Evolutionary conservation across 1,284 basidiomycete genomes (phyloP).

Genomic region (Ustilago loliicola): DNA sequence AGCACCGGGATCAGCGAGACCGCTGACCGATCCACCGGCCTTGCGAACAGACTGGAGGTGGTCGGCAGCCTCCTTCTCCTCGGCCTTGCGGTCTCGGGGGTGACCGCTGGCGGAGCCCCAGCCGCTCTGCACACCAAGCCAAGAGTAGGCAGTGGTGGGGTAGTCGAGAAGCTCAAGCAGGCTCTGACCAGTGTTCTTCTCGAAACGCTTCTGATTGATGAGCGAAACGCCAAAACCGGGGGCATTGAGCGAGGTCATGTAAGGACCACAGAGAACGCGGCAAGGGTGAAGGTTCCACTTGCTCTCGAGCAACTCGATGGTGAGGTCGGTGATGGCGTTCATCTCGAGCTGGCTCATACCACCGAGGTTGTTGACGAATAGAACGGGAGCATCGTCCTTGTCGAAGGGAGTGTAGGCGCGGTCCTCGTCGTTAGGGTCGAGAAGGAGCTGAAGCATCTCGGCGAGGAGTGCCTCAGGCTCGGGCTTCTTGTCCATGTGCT

Average conservation of each 20-base stretch:
- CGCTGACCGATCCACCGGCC: conserved; percentile 64
- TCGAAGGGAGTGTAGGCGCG: conserved; percentile 71
- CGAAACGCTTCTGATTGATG: conserved; percentile 72
- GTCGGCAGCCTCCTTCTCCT: conserved; percentile 64
- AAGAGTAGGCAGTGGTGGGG: conserved; percentile 71
- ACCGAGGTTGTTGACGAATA: conserved; percentile 76
- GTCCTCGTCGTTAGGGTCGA: conserved; percentile 72
- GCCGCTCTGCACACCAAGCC: conserved; percentile 71
- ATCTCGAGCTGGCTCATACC: conserved; percentile 76
- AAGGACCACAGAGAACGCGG: conserved; percentile 72
- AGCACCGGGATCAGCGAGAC: conserved; percentile 54
- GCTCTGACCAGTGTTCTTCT: conserved; percentile 67
- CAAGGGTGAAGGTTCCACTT: conserved; percentile 70
- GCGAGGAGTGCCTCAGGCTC: conserved; percentile 55
- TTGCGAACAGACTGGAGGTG: conserved; percentile 54
- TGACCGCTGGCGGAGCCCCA: conserved; percentile 60
- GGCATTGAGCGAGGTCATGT: conserved; percentile 74
- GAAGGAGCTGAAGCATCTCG: conserved; percentile 66
- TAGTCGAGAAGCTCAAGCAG: conserved; percentile 72
- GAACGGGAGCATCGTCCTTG: conserved; percentile 71
- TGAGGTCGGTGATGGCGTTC: conserved; percentile 73
- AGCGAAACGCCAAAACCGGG: conserved; percentile 73
- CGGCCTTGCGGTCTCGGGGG: conserved; percentile 63
- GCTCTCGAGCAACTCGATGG: conserved; percentile 71
- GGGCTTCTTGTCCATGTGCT: conserved; percentile 68